A percentile compares a stretch with the other conserved stretches of the same genome.
Evolutionary conservation across 208 protist species (phyloP).

Genomic region (Polymyxa betae): DNA sequence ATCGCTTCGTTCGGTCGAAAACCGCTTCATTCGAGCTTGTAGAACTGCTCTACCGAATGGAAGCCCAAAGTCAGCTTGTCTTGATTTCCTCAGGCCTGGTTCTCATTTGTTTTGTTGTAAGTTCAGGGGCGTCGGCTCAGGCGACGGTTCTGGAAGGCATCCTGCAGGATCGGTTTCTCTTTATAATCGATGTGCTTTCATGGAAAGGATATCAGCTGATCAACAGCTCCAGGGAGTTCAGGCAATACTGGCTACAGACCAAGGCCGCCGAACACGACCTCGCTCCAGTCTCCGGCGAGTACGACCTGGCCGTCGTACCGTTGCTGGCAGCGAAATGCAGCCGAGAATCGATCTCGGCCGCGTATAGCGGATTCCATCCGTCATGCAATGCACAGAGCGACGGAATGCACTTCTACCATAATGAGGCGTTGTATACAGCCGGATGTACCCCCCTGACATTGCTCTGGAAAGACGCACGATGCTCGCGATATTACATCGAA

Average conservation of each 20-base stretch:
- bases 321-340: not conserved
- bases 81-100: too few relatives aligned
- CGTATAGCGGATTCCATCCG: not conserved
- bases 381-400: not conserved
- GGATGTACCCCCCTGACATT: not conserved
- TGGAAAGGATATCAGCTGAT: not conserved
- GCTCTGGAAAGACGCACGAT: not conserved
- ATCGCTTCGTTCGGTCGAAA: too few relatives aligned
- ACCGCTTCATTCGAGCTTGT: too few relatives aligned
- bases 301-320: not conserved
- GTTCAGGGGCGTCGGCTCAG: too few relatives aligned
- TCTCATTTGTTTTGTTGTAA: too few relatives aligned
- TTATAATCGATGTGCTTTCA: not conserved
- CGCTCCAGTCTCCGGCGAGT: not conserved
- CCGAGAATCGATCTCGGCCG: not conserved
- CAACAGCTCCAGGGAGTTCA: not conserved
- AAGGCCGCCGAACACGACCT: not conserved
- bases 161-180: not conserved
- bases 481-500: not conserved
- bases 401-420: not conserved
- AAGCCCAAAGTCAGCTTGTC: too few relatives aligned
- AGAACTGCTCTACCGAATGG: too few relatives aligned
- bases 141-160: not conserved
- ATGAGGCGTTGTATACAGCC: not conserved
- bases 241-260: not conserved